A percentile compares a stretch with the other conserved stretches of the same genome.
These are phyloP conservation scores for Alternaria triticimaculans DNA, from an alignment of 2,329 filamentous ascomycete genomes.

Conservation along the genomic window DNA sequence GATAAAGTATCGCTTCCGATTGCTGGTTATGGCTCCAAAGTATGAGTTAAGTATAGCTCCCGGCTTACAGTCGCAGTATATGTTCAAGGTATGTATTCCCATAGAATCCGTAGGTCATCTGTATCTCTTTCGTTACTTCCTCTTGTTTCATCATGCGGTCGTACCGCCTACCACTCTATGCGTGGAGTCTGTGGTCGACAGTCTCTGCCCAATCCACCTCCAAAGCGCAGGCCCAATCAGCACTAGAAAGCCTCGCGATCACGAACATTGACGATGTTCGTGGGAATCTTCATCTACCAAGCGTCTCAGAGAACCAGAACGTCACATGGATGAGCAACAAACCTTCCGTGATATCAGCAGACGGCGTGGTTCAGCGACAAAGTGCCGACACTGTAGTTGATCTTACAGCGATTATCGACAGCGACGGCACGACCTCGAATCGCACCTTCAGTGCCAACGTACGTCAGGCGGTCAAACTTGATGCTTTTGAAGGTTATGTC, in stretches of 20 bases:
- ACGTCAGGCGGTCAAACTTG: slow-evolving; percentile 40
- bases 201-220: slow-evolving; percentile 3
- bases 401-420: slow-evolving; percentile 47
- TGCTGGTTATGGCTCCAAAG: background rate
- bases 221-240: slow-evolving; percentile 8
- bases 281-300: slow-evolving; percentile 50
- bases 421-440: slow-evolving; percentile 20
- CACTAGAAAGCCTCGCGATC: slow-evolving; percentile 21
- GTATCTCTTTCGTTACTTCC: background rate
- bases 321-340: slow-evolving; percentile 50
- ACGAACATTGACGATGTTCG: slow-evolving; percentile 49
- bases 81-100: background rate
- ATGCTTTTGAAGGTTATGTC: slow-evolving; percentile 55
- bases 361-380: slow-evolving; percentile 49
- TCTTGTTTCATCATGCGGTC: slow-evolving; percentile 14
- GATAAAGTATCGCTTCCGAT: background rate
- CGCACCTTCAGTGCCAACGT: slow-evolving; percentile 48
- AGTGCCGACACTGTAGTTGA: slow-evolving; percentile 35
- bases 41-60: background rate
- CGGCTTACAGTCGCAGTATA: background rate
- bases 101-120: no score
- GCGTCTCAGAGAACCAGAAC: slow-evolving; percentile 33
- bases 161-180: slow-evolving; percentile 3
- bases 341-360: slow-evolving; percentile 41
- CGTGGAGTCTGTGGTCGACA: slow-evolving; percentile 11